Percentiles rank a stretch among this genome's conserved stretches.
phyloP scores from a whole-genome alignment of 371 early-diverging fungal genomes.

The Mortierella sp. region DNA sequence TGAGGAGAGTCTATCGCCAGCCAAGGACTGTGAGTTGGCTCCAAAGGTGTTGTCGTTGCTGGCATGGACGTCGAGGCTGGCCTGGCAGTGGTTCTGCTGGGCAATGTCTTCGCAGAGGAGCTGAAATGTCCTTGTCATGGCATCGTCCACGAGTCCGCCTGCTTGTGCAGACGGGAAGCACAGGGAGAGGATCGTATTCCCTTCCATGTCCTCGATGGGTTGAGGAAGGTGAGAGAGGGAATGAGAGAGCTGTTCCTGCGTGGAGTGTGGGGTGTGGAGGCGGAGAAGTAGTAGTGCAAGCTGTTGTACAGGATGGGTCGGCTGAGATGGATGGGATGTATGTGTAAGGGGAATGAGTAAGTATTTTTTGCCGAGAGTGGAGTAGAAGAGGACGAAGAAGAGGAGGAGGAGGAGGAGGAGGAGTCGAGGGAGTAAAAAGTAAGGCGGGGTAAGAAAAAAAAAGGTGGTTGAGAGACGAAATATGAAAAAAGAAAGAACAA shows the following conservation, averaged over 20 bases:
- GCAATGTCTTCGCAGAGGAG: constrained; percentile 43
- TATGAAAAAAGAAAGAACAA: too few species aligned
- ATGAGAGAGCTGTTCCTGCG: not conserved
- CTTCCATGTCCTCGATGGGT: constrained; percentile 38
- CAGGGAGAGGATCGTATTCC: constrained; percentile 54
- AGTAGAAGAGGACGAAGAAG: constrained; percentile 2
- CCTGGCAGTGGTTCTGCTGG: constrained; percentile 35
- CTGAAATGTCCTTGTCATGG: constrained; percentile 34
- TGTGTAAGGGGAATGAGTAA: not conserved
- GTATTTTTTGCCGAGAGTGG: not conserved
- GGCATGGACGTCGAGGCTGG: constrained; percentile 32
- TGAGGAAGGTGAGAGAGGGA: not conserved
- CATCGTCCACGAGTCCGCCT: constrained; percentile 29
- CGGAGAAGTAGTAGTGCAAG: not conserved
- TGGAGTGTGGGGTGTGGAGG: not conserved
- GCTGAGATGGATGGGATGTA: not conserved
- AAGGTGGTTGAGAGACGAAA: too few species aligned
- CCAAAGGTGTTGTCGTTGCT: constrained; percentile 17
- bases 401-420: not conserved
- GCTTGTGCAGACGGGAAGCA: constrained; percentile 47
- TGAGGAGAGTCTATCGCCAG: constrained; percentile 16
- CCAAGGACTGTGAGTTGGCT: constrained; percentile 17
- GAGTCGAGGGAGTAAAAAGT: not conserved
- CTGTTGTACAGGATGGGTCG: not conserved
- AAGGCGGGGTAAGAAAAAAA: too few species aligned